Evolutionary conservation across 2,329 filamentous ascomycete species (phyloP).

Genomic region (Samsoniella hepiali): DNA sequence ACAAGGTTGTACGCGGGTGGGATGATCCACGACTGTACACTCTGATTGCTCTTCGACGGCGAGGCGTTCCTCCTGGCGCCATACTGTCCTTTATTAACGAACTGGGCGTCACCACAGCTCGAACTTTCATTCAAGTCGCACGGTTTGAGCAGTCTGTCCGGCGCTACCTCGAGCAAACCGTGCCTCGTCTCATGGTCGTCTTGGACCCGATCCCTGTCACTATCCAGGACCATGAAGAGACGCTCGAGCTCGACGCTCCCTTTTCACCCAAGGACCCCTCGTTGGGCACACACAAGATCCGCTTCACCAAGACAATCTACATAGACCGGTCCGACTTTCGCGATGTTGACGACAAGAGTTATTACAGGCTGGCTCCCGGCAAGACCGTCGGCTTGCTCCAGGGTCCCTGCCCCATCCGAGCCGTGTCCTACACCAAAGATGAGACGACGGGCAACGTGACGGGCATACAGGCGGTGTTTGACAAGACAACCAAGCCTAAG

Average conservation of each 20-base stretch:
- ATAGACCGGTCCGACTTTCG: constrained; percentile 79
- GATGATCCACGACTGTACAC: constrained; percentile 90
- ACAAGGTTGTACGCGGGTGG: constrained; percentile 79
- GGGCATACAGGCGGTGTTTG: constrained; percentile 56
- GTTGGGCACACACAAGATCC: constrained; percentile 58
- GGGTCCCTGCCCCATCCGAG: constrained; percentile 63
- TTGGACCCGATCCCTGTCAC: constrained; percentile 79
- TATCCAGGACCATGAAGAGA: constrained; percentile 68
- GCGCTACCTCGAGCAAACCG: constrained; percentile 80
- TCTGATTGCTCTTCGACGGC: constrained; percentile 74
- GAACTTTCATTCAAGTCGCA: constrained; percentile 72
- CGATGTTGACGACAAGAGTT: constrained; percentile 64
- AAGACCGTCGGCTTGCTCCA: constrained; percentile 69
- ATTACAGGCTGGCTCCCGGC: constrained; percentile 70
- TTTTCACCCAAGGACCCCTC: constrained; percentile 81
- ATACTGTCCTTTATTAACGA: constrained; percentile 88
- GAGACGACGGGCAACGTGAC: constrained; percentile 56
- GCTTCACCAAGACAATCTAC: constrained; percentile 74
- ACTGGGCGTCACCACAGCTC: constrained; percentile 84
- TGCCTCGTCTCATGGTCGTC: constrained; percentile 85
- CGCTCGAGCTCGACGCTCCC: constrained; percentile 62
- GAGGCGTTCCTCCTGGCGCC: constrained; percentile 83
- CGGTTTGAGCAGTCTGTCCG: constrained; percentile 83
- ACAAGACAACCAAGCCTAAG: constrained; percentile 70
- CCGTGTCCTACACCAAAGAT: constrained; percentile 63